Evolutionary conservation across 768 basidiomycete genomes (phyloP).

Genomic region (Epithele typhae): DNA sequence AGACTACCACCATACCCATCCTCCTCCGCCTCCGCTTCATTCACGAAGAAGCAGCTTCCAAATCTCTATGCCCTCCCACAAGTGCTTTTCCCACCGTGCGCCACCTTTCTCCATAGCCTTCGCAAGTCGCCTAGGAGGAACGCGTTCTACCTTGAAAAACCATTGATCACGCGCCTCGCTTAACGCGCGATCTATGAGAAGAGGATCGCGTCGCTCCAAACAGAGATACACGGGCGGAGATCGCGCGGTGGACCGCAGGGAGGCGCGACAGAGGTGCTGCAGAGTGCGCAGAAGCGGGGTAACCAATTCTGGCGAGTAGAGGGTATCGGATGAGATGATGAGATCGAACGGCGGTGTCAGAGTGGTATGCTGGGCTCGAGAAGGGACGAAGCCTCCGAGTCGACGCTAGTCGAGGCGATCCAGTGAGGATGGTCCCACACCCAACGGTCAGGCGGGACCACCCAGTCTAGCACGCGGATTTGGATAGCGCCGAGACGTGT

Average conservation of each 20-base stretch:
- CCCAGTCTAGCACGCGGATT: conserved; percentile 71
- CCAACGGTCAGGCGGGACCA: conserved; percentile 50
- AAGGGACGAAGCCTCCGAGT: background rate
- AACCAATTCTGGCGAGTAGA: conserved; percentile 61
- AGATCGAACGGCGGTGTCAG: conserved; percentile 65
- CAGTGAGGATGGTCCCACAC: conserved; percentile 39
- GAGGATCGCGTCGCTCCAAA: conserved; percentile 75
- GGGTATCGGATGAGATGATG: conserved; percentile 79
- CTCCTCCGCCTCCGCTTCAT: background rate
- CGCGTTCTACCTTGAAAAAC: conserved; percentile 53
- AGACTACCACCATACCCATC: too few species aligned
- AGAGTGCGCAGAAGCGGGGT: conserved; percentile 69
- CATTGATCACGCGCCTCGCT: conserved; percentile 48
- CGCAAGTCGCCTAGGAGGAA: conserved; percentile 54
- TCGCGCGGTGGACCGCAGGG: conserved; percentile 21
- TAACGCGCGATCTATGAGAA: conserved; percentile 55
- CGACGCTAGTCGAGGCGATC: conserved; percentile 5
- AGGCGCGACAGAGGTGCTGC: conserved; percentile 43
- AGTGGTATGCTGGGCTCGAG: conserved; percentile 2
- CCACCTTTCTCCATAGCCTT: conserved; percentile 58
- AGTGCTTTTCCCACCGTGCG: conserved; percentile 55
- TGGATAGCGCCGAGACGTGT: conserved; percentile 43
- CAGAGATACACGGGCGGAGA: conserved; percentile 56
- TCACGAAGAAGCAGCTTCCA: conserved; percentile 44
- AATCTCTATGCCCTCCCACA: conserved; percentile 82